Conservation (phyloP, 192 early-diverging fungal species). For the Pilobolus umbonatus region DNA sequence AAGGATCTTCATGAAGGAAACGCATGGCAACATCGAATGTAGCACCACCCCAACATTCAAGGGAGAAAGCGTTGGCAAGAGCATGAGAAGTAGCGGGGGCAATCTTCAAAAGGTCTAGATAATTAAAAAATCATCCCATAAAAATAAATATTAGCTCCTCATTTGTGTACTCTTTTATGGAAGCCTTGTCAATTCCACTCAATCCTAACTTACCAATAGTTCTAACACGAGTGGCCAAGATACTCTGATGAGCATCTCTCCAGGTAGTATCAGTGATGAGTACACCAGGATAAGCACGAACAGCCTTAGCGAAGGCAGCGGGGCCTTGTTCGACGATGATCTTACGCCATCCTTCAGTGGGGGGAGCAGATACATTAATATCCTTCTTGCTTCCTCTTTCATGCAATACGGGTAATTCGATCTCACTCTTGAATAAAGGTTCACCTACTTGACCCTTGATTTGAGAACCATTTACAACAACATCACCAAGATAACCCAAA, state of each 20-base stretch:
- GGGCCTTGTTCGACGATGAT: conserved; percentile 82
- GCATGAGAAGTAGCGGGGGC: conserved; percentile 86
- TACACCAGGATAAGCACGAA: conserved; percentile 79
- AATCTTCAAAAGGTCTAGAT: conserved; percentile 63
- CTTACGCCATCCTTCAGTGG: conserved; percentile 82
- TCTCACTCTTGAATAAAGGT: conserved; percentile 61
- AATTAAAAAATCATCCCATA: neutral
- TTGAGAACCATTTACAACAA: conserved; percentile 87
- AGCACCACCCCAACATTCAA: conserved; percentile 97
- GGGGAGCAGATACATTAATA: conserved; percentile 53
- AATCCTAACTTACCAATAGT: conserved; percentile 76
- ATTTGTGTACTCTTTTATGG: conserved; percentile 1
- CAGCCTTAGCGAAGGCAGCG: conserved; percentile 87
- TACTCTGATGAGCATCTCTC: conserved; percentile 94
- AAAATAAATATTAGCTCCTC: neutral
- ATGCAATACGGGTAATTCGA: conserved; percentile 59
- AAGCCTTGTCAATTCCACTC: too few species aligned
- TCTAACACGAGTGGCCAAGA: conserved; percentile 93
- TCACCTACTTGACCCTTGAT: conserved; percentile 85
- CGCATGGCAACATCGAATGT: conserved; percentile 97
- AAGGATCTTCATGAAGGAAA: conserved; percentile 95
- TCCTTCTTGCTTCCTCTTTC: conserved; percentile 40
- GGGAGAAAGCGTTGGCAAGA: conserved; percentile 81
- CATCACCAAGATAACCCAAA: conserved; percentile 84
- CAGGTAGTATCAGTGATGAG: conserved; percentile 97